Conservation (phyloP, 2,329 filamentous ascomycete genomes). For the Ophiostoma montium region DNA sequence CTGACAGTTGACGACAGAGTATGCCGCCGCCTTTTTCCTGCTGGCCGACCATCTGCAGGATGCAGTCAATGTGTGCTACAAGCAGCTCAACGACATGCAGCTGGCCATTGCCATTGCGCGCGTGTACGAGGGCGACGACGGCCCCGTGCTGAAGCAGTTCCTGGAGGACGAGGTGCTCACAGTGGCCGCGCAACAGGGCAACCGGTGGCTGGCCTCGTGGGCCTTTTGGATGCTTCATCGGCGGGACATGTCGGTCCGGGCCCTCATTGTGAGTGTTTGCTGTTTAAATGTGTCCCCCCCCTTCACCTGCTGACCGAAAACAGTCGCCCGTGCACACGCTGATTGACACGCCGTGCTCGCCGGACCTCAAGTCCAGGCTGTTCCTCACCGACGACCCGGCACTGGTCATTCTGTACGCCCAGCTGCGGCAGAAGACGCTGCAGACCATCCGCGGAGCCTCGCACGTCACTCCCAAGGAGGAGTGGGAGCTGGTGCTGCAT, state of each 20-base stretch:
- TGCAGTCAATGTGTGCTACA: constrained; percentile 73
- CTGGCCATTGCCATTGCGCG: constrained; percentile 78
- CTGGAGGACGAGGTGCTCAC: constrained; percentile 68
- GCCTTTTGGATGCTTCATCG: constrained; percentile 82
- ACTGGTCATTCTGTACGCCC: constrained; percentile 71
- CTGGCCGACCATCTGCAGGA: constrained; percentile 74
- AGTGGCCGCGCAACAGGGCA: constrained; percentile 64
- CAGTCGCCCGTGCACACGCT: constrained; percentile 60
- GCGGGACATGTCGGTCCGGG: constrained; percentile 70
- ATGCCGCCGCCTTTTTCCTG: constrained; percentile 91
- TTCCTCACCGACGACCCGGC: constrained; percentile 88
- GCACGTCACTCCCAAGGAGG: constrained; percentile 61
- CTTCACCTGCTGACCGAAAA: background rate
- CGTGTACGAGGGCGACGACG: constrained; percentile 76
- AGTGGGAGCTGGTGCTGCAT: constrained; percentile 82
- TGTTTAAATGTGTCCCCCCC: background rate
- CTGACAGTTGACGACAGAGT: constrained; percentile 39
- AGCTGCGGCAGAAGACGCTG: constrained; percentile 66
- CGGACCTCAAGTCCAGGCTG: constrained; percentile 58
- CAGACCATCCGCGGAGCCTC: constrained; percentile 78
- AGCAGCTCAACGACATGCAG: constrained; percentile 77
- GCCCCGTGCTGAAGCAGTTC: constrained; percentile 57
- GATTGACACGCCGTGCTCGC: constrained; percentile 51
- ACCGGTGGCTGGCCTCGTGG: constrained; percentile 92
- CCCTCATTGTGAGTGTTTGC: constrained; percentile 52